phyloP scores from a whole-genome alignment of 495 filamentous ascomycete species.

The Aspergillus baeticus region DNA sequence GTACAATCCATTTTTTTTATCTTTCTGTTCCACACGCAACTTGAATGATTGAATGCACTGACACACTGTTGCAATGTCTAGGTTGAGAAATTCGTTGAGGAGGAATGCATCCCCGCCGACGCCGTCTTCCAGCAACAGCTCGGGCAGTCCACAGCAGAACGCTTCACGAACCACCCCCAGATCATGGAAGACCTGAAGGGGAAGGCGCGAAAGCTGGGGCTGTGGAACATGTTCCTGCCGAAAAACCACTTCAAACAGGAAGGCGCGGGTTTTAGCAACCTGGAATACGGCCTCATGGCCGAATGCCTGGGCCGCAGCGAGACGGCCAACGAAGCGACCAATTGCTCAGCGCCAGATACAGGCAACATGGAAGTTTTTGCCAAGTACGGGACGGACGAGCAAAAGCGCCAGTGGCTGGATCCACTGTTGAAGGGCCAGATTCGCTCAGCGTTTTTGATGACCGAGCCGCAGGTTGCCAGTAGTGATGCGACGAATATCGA shows the following conservation, averaged over 20 bases:
- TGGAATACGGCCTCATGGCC: neutral
- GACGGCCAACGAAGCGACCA: neutral
- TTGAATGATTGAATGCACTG: too few relatives aligned
- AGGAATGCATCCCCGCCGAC: neutral
- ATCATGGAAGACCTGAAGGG: neutral
- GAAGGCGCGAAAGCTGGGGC: neutral
- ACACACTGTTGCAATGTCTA: too few relatives aligned
- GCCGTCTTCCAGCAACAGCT: neutral
- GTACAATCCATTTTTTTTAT: too few relatives aligned
- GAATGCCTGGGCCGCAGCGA: neutral
- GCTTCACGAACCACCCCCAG: neutral
- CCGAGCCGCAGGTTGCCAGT: neutral
- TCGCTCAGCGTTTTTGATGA: neutral
- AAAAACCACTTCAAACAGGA: neutral
- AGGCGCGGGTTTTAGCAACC: neutral
- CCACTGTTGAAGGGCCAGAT: neutral
- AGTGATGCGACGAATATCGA: neutral
- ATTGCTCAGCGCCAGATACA: neutral
- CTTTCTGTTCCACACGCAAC: too few relatives aligned
- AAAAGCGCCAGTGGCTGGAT: neutral
- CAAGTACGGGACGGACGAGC: neutral
- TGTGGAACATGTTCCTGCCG: neutral
- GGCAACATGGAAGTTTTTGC: neutral
- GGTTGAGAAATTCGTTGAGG: constrained; percentile 2
- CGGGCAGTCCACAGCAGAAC: neutral